Percentiles rank a stretch among this genome's conserved stretches.
Conservation (phyloP, 371 early-diverging fungal species). For the Saksenaea oblongispora region DNA sequence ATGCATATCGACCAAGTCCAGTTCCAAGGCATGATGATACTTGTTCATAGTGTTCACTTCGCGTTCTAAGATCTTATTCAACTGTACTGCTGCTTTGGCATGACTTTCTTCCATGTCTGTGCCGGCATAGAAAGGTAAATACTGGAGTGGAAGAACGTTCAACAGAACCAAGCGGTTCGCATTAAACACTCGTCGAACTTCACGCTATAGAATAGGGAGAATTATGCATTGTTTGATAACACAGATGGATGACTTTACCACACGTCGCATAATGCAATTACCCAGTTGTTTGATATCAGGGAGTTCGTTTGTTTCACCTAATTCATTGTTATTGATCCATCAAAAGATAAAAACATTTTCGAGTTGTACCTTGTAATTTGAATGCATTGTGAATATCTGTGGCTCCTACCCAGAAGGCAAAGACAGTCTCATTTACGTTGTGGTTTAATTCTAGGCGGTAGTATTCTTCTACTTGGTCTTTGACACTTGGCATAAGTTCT, state of each 20-base stretch:
- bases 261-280: constrained; percentile 34
- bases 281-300: constrained; percentile 25
- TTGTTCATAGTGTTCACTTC: constrained; percentile 38
- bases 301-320: not conserved
- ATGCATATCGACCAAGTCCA: constrained; percentile 39
- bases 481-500: constrained; percentile 35
- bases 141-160: constrained; percentile 40
- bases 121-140: constrained; percentile 39
- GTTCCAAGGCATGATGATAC: constrained; percentile 35
- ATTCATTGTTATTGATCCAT: not conserved
- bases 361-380: constrained; percentile 18
- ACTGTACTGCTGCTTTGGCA: constrained; percentile 26
- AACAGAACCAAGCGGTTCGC: constrained; percentile 37
- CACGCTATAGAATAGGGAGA: constrained; percentile 15
- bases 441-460: constrained; percentile 31
- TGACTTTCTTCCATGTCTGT: constrained; percentile 13
- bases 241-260: constrained; percentile 20
- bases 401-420: constrained; percentile 49
- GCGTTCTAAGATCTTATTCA: constrained; percentile 30
- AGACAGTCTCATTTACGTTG: constrained; percentile 44
- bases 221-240: not conserved
- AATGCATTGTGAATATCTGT: constrained; percentile 34
- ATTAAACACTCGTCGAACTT: constrained; percentile 30
- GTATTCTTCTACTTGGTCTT: constrained; percentile 46
- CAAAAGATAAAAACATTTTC: not conserved